These are phyloP conservation scores for Pichia sp. DNA, from an alignment of 1,139 yeast species.

Conservation along the genomic window DNA sequence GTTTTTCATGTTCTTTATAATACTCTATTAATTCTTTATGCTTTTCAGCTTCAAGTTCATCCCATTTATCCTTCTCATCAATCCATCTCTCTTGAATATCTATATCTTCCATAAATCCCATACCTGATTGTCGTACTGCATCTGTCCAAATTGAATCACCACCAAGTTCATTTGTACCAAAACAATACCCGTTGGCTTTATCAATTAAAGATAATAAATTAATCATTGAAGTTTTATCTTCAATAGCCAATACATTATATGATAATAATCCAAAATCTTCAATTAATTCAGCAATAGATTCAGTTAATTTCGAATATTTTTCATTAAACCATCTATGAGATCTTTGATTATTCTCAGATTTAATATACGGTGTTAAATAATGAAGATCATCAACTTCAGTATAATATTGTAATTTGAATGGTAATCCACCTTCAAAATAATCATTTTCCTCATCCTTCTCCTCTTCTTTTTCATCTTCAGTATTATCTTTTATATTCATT, in stretches of 20 bases:
- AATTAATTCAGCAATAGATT: constrained; percentile 74
- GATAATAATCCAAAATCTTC: constrained; percentile 83
- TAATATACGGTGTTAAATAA: constrained; percentile 61
- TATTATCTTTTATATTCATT: background rate
- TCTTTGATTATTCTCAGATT: constrained; percentile 50
- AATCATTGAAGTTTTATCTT: constrained; percentile 89
- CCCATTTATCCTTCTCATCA: constrained; percentile 73
- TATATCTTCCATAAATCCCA: constrained; percentile 43
- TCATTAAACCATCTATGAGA: constrained; percentile 26
- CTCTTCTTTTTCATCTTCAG: constrained; percentile 7
- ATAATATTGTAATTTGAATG: constrained; percentile 76
- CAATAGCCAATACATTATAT: constrained; percentile 85
- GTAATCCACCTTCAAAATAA: constrained; percentile 36
- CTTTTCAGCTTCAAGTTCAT: constrained; percentile 49
- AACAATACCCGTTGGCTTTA: constrained; percentile 87
- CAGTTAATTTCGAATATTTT: constrained; percentile 63
- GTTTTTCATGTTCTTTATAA: constrained; percentile 17
- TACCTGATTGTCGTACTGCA: constrained; percentile 62
- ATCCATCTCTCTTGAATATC: constrained; percentile 97
- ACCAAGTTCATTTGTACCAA: constrained; percentile 88
- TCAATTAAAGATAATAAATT: constrained; percentile 69
- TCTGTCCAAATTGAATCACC: constrained; percentile 97
- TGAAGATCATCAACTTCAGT: constrained; percentile 85
- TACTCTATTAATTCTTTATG: constrained; percentile 31
- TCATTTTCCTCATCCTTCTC: constrained; percentile 27